These are phyloP conservation scores for Parmelia sp. DNA, from an alignment of 495 filamentous ascomycete genomes.

Conservation along the genomic window DNA sequence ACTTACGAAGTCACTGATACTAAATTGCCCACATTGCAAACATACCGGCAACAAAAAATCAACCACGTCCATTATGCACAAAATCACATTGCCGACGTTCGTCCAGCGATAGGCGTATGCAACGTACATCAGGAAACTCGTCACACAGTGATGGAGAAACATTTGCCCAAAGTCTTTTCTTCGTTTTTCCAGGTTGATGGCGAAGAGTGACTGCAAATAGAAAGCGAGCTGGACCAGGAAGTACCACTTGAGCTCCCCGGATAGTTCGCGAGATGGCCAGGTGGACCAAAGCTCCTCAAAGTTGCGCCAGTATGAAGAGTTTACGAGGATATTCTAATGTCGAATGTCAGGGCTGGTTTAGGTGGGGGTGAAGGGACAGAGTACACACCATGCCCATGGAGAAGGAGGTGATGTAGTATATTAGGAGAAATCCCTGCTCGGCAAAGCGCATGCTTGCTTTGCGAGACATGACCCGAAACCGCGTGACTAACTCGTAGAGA, in stretches of 20 bases:
- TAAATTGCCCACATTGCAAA: background rate
- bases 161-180: conserved; percentile 94
- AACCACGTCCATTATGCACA: conserved; percentile 90
- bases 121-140: conserved; percentile 66
- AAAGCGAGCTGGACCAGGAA: conserved; percentile 87
- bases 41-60: conserved; percentile 83
- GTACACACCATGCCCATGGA: conserved; percentile 66
- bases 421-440: conserved; percentile 84
- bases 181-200: conserved; percentile 88
- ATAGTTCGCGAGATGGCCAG: conserved; percentile 71
- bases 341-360: background rate
- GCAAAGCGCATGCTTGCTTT: conserved; percentile 77
- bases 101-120: conserved; percentile 81
- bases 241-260: conserved; percentile 77
- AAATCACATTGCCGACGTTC: conserved; percentile 79
- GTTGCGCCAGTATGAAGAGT: conserved; percentile 62
- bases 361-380: background rate
- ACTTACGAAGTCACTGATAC: background rate
- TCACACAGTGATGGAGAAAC: conserved; percentile 92
- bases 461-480: conserved; percentile 59
- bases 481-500: conserved; percentile 13
- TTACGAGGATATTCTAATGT: conserved; percentile 3
- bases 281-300: conserved; percentile 71
- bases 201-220: conserved; percentile 88
- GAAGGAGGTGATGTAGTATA: conserved; percentile 79